Evolutionary conservation across 208 protist genomes (phyloP).

Genomic region (Endotrypanum monterogeii): DNA sequence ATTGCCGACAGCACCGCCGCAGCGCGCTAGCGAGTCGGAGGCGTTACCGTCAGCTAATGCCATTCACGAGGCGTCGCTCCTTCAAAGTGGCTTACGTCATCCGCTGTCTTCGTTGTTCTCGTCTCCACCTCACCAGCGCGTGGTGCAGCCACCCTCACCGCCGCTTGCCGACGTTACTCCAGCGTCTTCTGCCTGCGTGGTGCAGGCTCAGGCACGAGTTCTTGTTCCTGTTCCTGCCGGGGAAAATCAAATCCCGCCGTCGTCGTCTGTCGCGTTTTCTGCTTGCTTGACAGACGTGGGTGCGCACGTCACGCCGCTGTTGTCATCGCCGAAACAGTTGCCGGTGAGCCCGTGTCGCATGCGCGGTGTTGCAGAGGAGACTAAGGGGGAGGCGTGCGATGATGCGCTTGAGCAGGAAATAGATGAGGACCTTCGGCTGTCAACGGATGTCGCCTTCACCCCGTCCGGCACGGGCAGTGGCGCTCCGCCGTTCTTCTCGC

Average conservation of each 20-base stretch:
- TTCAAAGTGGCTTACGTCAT: no score
- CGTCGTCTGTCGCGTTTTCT: not conserved
- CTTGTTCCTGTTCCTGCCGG: not conserved
- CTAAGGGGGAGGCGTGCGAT: constrained; percentile 24
- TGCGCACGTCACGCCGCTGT: not conserved
- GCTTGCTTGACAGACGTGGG: not conserved
- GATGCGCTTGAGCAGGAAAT: constrained; percentile 47
- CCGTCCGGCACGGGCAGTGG: constrained; percentile 28
- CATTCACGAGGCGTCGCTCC: not conserved
- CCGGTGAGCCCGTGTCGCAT: no score
- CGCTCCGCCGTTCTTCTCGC: constrained; percentile 21
- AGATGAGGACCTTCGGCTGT: constrained; percentile 70
- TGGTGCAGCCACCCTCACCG: not conserved
- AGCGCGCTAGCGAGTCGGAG: not conserved
- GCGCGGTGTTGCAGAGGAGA: not conserved
- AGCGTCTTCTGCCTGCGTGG: not conserved
- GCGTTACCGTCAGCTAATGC: not conserved
- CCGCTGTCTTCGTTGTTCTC: no score
- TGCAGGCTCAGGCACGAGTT: not conserved
- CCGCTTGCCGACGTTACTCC: not conserved
- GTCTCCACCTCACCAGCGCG: not conserved
- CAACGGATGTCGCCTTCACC: constrained; percentile 64
- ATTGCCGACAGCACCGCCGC: not conserved
- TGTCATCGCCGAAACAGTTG: not conserved
- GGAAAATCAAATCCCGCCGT: not conserved